Evolutionary conservation across 1,284 basidiomycete species (phyloP), one percentile per base, ranked within the genome.

Genomic region (Cutaneotrichosporon sp.): DNA sequence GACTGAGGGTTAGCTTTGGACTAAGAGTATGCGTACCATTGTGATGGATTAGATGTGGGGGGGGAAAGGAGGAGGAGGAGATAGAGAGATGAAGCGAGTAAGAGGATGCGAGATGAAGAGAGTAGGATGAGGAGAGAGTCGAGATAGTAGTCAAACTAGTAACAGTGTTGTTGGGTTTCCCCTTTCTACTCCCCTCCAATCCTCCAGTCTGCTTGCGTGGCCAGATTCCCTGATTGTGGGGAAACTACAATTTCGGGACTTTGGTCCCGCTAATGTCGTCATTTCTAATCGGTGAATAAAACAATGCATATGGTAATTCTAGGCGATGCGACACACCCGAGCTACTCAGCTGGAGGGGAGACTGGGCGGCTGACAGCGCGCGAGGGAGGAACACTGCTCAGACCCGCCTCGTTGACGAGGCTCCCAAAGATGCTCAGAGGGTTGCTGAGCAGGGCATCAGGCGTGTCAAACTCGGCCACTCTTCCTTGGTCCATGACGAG

Each of bases 401-500:
- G 64, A 2, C 73, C 73, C 1, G 72, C 65, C 62, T 75, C 73
- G 9, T 69, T 47, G 10, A 72, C 72, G 34, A 75, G 65, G 8
- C 66, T 58, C 52, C 61, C 63, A 59, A 75, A 75, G 47, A 73
- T 22, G 22, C 66, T 69, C 3, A 64, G 67, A 6, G 65, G 64
- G 16, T 68, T 83, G 16, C 80, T 79, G 14, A 93, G 80, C 62
- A 94, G 79, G n/a, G 73, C 82, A 60, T 84, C 78, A 0, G 91
- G 91, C 10, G 84, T 81, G 73, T 91, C 90, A 72, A 88, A 88
- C 80, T 94, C 91, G 21, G 85, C 68, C 30, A 91, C 88, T 69
- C 81, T 81, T 16, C 94, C 94, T 21, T 88, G 82, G 68, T 89
- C 87, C 79, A 97, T 86, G 14, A 97, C 93, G 32, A 97, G 79